Evolutionary conservation across 768 basidiomycete genomes (phyloP).

Genomic region (Boletus rubropictus): DNA sequence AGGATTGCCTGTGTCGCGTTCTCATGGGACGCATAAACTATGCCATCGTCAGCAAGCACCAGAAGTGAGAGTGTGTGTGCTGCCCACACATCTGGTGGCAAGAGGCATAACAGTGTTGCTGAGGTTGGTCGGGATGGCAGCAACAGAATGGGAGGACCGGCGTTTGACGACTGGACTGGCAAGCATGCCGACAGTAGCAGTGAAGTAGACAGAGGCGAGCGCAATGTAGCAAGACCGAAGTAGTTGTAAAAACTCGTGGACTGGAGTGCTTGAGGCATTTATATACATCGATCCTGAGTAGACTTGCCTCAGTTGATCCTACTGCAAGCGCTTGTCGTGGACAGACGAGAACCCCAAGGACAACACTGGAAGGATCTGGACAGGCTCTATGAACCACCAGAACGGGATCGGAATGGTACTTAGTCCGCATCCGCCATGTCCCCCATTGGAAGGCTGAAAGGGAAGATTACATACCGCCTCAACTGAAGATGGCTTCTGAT

Average conservation of each 20-base stretch:
- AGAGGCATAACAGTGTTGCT: conserved; percentile 3
- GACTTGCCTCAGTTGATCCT: neutral
- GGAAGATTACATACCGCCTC: too few relatives aligned
- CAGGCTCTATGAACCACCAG: too few relatives aligned
- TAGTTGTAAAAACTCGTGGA: conserved; percentile 4
- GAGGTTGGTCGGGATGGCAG: conserved; percentile 4
- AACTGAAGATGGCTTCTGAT: too few relatives aligned
- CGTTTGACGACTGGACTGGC: conserved; percentile 8
- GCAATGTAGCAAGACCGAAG: neutral
- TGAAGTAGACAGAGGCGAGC: conserved; percentile 4
- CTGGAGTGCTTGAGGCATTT: conserved; percentile 10
- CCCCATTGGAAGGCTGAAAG: too few relatives aligned
- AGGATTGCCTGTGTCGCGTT: conserved; percentile 11
- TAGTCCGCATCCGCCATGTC: too few relatives aligned
- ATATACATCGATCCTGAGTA: conserved; percentile 6
- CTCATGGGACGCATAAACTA: conserved; percentile 8
- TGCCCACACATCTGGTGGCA: conserved; percentile 10
- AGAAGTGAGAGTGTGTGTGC: neutral
- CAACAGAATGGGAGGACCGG: conserved; percentile 1
- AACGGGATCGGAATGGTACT: too few relatives aligned
- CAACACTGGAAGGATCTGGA: neutral
- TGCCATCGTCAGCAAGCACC: neutral
- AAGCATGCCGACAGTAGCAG: conserved; percentile 6
- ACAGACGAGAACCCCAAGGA: conserved; percentile 4
- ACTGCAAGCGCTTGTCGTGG: neutral